Evolutionary conservation across 1,284 basidiomycete species (phyloP), one percentile per base, ranked within the genome.

Genomic region (Cyathus pygmaeus): DNA sequence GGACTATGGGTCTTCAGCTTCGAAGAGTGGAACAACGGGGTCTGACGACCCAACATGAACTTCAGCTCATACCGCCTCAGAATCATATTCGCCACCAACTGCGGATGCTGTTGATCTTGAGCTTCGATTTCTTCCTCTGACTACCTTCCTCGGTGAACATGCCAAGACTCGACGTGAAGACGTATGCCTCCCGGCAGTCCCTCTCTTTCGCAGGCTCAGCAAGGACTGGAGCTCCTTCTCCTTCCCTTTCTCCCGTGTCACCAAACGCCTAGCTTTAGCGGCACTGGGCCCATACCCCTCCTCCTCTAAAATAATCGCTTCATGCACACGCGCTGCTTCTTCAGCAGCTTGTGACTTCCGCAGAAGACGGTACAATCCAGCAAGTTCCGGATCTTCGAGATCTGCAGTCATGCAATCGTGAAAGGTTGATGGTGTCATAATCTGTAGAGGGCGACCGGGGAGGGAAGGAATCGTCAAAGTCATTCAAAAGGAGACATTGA

Each of bases 51-150:
- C 26, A 57, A 55, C 7, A 71, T 59, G 7, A 69, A 59, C 4
- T 65, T 67, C 7, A 59, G 63, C 15, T 71, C 71, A 33, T 66
- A 64, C 33, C 73, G 52, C 55, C 82, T 79, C 63, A 88, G 76
- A 46, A 86, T 72, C 87, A 88, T 88, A 71, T 83, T 83, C 56
- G 87, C 86, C 52, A 88, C 83, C 21, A 87, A 76, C 59, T 87
- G 85, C 39, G 73, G 67, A 88, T 76, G 59, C 66, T 83, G 46
- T 74, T 59, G 2, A 69, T 60, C 51, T 57, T 60, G 42, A 60
- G 66, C 29, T 56, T 61, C 61, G 52, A 46, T 55, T 30, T 56
- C 63, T 44, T 61, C 27, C 27, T 27, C 13, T 19, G 49, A 17
- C 17, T n/a, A 30, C 10, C 27, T 17, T 51, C 49, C 7, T 19